These are phyloP conservation scores for Globisporangium spinosum DNA, from an alignment of 352 stramenopile genomes.

Conservation along the genomic window DNA sequence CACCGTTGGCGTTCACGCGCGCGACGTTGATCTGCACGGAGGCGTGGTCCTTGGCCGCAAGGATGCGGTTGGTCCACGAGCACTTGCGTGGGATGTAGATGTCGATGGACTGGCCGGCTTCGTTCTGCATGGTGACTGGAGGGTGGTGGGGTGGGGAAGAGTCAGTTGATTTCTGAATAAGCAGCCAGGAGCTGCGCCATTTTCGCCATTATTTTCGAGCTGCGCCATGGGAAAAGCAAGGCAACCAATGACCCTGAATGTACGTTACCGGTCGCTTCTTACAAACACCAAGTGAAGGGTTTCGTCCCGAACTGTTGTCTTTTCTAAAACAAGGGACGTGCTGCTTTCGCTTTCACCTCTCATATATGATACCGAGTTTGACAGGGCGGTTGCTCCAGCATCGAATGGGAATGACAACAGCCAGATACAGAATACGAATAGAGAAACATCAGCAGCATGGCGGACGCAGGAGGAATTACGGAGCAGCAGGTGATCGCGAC, in stretches of 20 bases:
- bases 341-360: background rate
- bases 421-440: background rate
- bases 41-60: slow-evolving; percentile 96
- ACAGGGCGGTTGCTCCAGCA: slow-evolving; percentile 7
- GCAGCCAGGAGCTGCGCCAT: background rate
- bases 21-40: slow-evolving; percentile 98
- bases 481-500: slow-evolving; percentile 85
- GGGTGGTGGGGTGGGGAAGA: slow-evolving; percentile 23
- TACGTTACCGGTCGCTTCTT: slow-evolving; percentile 72
- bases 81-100: slow-evolving; percentile 99
- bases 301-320: background rate
- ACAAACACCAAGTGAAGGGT: slow-evolving; percentile 38
- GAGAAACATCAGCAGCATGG: slow-evolving; percentile 26
- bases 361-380: slow-evolving; percentile 5
- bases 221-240: slow-evolving; percentile 1
- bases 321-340: background rate
- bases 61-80: slow-evolving; percentile 98
- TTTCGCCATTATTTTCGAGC: background rate
- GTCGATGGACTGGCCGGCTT: slow-evolving; percentile 95
- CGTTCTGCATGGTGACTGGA: slow-evolving; percentile 95
- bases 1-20: slow-evolving; percentile 95
- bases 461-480: slow-evolving; percentile 48
- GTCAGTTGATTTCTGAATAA: slow-evolving; percentile 64
- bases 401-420: background rate
- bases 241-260: slow-evolving; percentile 79